Base-by-base conservation (phyloP, 345 rosid genomes). In the Eucalyptus erythrocorys region DNA sequence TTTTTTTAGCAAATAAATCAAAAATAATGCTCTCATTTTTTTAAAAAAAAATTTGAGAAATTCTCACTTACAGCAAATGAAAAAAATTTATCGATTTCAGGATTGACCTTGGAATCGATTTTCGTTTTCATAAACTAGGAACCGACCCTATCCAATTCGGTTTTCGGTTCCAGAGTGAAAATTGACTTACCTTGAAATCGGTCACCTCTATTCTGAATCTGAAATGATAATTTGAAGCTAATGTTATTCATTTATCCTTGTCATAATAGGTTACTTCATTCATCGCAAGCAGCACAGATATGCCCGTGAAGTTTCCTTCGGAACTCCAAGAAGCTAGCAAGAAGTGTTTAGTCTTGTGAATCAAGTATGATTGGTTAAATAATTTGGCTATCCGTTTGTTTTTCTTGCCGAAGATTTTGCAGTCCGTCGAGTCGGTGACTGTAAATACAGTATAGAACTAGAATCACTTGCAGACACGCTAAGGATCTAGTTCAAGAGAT, bases 191-290 rank as follows among this genome's bases (percentile, higher is more conserved):
- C 13, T 26, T 55, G 30, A 55, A 55, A 55, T 30, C 1, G 0
- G 0, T 12, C 7, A 27, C 14, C 15, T 27, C 2, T 27, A 1
- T 30, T 5, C 1, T 21, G 3, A 37, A 10, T 76, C 47, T 6
- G 1, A 21, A 76, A 76, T 37, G 82, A 37, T 10, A 76, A 76
- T 40, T 76, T 76, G 82, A 76, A 76, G 82, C 27, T 43, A 76
- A 21, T 76, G 82, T 37, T 37, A 37, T 71, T 3, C 14, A 10
- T 37, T 11, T 19, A 37, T 71, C 45, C 22, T 37, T 71, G 27
- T 21, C 81, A 37, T 71, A 19, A 37, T 40, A 34, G 45, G 45
- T 71, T 37, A 37, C 81, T 37, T 37, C 81, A 37, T 37, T 71
- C 45, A 71, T 71, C 14, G 11, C 81, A 37, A 71, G 81, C 8